These are phyloP conservation scores for Claviceps cyperi DNA, from an alignment of 2,329 filamentous ascomycete species.

Conservation along the genomic window DNA sequence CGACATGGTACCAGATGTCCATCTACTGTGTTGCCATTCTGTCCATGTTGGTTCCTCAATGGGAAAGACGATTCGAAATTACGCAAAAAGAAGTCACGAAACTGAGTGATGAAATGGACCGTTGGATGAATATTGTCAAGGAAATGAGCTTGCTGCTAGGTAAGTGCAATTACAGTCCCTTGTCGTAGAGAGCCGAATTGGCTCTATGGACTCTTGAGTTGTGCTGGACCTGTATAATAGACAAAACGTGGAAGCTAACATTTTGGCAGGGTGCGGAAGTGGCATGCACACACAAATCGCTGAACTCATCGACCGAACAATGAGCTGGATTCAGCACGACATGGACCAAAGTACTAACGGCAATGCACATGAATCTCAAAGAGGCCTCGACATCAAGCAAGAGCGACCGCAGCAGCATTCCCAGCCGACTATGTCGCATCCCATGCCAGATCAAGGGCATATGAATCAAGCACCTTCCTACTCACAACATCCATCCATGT, in stretches of 20 bases:
- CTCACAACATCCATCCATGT: conserved; percentile 13
- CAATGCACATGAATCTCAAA: conserved; percentile 4
- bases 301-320: conserved; percentile 35
- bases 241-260: conserved; percentile 4
- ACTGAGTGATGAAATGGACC: conserved; percentile 53
- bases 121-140: conserved; percentile 53
- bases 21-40: conserved; percentile 62
- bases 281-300: conserved; percentile 30
- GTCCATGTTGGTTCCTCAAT: conserved; percentile 54
- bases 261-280: conserved; percentile 26
- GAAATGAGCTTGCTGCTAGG: conserved; percentile 54
- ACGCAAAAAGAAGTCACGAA: conserved; percentile 41
- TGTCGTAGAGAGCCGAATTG: neutral
- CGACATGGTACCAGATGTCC: conserved; percentile 62
- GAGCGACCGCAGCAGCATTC: conserved; percentile 20
- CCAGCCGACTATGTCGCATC: conserved; percentile 13
- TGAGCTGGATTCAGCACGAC: conserved; percentile 37
- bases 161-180: conserved; percentile 17
- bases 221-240: neutral
- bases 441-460: conserved; percentile 21
- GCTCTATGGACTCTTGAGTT: neutral
- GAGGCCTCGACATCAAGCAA: conserved; percentile 20
- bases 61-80: conserved; percentile 48
- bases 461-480: conserved; percentile 4
- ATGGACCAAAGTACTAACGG: conserved; percentile 19